Evolutionary conservation across 2,329 filamentous ascomycete species (phyloP).

Genomic region (Xylaria sp.): DNA sequence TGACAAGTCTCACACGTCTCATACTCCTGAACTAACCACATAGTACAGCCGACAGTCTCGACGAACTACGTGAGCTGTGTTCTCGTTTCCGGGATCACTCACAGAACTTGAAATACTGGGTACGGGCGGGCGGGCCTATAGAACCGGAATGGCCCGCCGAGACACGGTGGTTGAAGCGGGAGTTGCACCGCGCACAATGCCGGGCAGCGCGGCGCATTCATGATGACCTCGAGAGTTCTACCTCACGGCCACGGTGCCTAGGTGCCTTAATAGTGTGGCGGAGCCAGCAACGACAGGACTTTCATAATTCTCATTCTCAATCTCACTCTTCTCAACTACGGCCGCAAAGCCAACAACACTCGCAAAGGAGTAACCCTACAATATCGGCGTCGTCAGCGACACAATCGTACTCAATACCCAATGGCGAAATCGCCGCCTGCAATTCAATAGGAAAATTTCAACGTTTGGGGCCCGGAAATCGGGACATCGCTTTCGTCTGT

Average conservation of each 20-base stretch:
- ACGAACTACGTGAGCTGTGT: slow-evolving; percentile 61
- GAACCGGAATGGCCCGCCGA: slow-evolving; percentile 67
- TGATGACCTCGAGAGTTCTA: slow-evolving; percentile 54
- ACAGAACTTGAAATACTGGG: slow-evolving; percentile 65
- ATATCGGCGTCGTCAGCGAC: slow-evolving; percentile 13
- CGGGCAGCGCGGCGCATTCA: slow-evolving; percentile 68
- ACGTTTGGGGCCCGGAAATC: slow-evolving; percentile 60
- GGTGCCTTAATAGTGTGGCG: slow-evolving; percentile 67
- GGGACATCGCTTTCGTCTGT: slow-evolving; percentile 68
- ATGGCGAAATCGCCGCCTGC: slow-evolving; percentile 60
- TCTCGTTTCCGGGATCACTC: slow-evolving; percentile 60
- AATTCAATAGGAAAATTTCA: slow-evolving; percentile 66
- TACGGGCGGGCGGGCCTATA: slow-evolving; percentile 64
- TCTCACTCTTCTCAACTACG: slow-evolving; percentile 26
- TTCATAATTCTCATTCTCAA: slow-evolving; percentile 28
- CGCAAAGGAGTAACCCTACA: slow-evolving; percentile 15
- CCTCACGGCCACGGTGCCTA: slow-evolving; percentile 62
- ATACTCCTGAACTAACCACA: slow-evolving; percentile 25
- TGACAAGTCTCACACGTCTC: neutral
- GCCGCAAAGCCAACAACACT: slow-evolving; percentile 14
- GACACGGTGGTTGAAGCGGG: slow-evolving; percentile 59
- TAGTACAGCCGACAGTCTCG: slow-evolving; percentile 61
- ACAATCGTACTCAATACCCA: slow-evolving; percentile 26
- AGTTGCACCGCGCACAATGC: slow-evolving; percentile 68
- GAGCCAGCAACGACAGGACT: slow-evolving; percentile 55